Percentiles rank a stretch among this genome's conserved stretches.
These are phyloP conservation scores for Naganishia antarctica DNA, from an alignment of 768 basidiomycete species.

Conservation along the genomic window DNA sequence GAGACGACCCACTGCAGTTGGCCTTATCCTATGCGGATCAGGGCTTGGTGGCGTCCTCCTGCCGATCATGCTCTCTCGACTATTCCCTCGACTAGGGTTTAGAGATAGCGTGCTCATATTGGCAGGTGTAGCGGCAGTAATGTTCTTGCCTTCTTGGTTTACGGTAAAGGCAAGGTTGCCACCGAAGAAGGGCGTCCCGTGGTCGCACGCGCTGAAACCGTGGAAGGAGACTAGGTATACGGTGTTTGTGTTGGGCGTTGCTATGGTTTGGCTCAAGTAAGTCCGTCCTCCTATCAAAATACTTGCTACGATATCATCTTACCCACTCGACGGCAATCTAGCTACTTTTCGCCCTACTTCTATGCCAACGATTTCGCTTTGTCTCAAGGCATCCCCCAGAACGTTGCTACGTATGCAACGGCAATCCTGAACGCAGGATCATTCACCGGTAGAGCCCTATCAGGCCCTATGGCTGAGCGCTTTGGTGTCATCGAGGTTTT, in stretches of 20 bases:
- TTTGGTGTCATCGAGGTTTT: slow-evolving; percentile 41
- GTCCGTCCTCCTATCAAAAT: too few relatives aligned
- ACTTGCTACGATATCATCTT: too few relatives aligned
- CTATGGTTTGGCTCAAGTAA: slow-evolving; percentile 41
- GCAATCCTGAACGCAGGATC: slow-evolving; percentile 41
- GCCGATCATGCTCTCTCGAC: slow-evolving; percentile 40
- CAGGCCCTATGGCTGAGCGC: slow-evolving; percentile 39
- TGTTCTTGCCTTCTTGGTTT: slow-evolving; percentile 45
- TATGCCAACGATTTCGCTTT: slow-evolving; percentile 36
- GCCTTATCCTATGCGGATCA: slow-evolving; percentile 41
- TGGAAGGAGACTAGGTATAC: slow-evolving; percentile 40
- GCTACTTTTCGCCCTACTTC: slow-evolving; percentile 45
- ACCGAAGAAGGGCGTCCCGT: slow-evolving; percentile 35
- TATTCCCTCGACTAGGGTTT: slow-evolving; percentile 37
- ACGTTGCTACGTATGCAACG: slow-evolving; percentile 38
- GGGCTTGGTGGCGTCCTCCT: slow-evolving; percentile 45
- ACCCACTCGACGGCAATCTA: too few relatives aligned
- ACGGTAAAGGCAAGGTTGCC: slow-evolving; percentile 42
- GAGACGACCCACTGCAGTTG: slow-evolving; percentile 39
- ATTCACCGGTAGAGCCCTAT: slow-evolving; percentile 37
- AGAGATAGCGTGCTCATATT: slow-evolving; percentile 39
- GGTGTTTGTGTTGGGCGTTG: slow-evolving; percentile 38
- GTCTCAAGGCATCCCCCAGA: slow-evolving; percentile 31
- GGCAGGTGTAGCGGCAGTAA: slow-evolving; percentile 41
- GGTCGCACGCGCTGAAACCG: slow-evolving; percentile 32